A percentile compares a stretch with the other conserved stretches of the same genome.
phyloP scores from a whole-genome alignment of 768 basidiomycete species.

The Rhizopogon rudus region DNA sequence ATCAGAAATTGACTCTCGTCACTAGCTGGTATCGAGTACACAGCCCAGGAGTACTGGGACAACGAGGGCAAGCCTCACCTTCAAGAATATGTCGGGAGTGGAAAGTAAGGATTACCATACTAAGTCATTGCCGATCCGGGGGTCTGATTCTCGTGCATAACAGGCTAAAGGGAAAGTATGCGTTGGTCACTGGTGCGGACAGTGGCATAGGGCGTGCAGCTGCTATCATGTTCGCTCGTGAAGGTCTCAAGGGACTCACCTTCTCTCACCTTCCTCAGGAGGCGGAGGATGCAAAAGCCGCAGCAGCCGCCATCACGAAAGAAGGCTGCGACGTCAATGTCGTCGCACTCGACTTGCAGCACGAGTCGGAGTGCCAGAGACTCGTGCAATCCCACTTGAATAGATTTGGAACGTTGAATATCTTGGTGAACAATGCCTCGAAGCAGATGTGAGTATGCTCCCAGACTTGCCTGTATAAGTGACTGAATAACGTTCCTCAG shows the following conservation, averaged over 20 bases:
- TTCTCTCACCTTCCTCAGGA: conserved; percentile 53
- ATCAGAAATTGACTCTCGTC: background rate
- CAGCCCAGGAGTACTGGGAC: conserved; percentile 44
- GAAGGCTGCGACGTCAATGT: conserved; percentile 32
- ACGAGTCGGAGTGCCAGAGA: conserved; percentile 35
- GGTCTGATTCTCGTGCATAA: background rate
- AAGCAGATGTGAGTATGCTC: conserved; percentile 30
- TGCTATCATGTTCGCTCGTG: conserved; percentile 46
- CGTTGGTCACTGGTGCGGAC: conserved; percentile 30
- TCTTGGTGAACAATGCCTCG: conserved; percentile 58
- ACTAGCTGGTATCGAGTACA: conserved; percentile 32
- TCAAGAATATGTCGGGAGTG: conserved; percentile 45
- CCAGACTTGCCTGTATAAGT: background rate
- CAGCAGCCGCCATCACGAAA: conserved; percentile 41
- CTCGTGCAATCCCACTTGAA: conserved; percentile 44
- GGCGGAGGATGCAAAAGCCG: conserved; percentile 46
- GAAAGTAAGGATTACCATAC: conserved; percentile 28
- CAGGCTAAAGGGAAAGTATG: conserved; percentile 5
- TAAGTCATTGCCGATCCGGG: background rate
- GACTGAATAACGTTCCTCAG: conserved; percentile 17
- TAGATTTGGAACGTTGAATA: conserved; percentile 41
- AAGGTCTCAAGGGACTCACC: conserved; percentile 48
- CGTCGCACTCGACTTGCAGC: conserved; percentile 38
- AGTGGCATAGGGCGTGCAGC: conserved; percentile 49
- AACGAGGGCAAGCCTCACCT: conserved; percentile 45